phyloP scores from a whole-genome alignment of 257 asterid genomes.

The Leonotis leonurus region DNA sequence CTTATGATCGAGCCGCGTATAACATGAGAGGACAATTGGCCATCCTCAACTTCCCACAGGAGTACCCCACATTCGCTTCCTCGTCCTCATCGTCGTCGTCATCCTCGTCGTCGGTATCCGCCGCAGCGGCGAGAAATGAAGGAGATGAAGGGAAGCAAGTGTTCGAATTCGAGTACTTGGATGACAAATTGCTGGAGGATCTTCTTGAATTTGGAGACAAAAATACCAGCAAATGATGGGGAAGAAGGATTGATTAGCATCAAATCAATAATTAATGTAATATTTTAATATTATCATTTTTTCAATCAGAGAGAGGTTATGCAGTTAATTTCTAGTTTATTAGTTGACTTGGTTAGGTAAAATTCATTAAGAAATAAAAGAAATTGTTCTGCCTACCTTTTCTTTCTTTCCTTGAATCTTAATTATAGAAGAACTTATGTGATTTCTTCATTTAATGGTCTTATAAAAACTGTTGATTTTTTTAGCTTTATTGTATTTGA shows the following conservation, averaged over 20 bases:
- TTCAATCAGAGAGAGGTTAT: too few species aligned
- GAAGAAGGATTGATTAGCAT: too few species aligned
- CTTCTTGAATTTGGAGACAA: slow-evolving; percentile 31
- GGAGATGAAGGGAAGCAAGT: slow-evolving; percentile 26
- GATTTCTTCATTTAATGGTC: neutral
- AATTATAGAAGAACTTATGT: neutral
- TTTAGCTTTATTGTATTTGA: neutral
- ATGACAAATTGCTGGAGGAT: slow-evolving; percentile 40
- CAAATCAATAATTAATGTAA: neutral
- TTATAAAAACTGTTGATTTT: too few species aligned
- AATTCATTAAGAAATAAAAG: neutral
- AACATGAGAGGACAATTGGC: slow-evolving; percentile 52
- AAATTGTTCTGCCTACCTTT: too few species aligned
- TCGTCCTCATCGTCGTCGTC: neutral
- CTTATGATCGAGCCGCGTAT: slow-evolving; percentile 60
- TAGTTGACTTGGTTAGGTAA: slow-evolving; percentile 6
- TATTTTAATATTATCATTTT: neutral
- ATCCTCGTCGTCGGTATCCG: neutral
- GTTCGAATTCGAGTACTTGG: slow-evolving; percentile 35
- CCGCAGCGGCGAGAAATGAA: neutral
- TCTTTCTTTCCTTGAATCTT: neutral
- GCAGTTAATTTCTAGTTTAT: neutral
- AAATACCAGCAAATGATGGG: neutral
- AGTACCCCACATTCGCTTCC: slow-evolving; percentile 32
- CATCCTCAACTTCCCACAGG: slow-evolving; percentile 60